Base-by-base conservation (phyloP, 2,329 filamentous ascomycete genomes). In the Neofusicoccum laricinum region DNA sequence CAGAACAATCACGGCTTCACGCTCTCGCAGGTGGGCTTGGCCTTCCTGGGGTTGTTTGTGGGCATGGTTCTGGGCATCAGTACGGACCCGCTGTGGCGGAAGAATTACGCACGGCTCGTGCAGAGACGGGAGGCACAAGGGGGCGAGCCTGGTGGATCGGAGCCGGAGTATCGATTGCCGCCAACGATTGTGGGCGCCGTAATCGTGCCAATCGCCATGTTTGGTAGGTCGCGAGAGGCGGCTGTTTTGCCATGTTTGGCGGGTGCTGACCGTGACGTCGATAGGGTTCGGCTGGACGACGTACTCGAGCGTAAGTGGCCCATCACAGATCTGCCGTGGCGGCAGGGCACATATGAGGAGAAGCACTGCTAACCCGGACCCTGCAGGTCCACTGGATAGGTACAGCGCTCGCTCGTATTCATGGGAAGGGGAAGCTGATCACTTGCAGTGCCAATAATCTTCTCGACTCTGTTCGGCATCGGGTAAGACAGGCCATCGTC, bases 131-230 rank as follows among this genome's bases (percentile, higher is more conserved):
- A 81, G 68, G 73, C 74, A 69, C 79, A 84, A 75, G 82, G 82
- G 48, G 84, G 84, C 4, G 72, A 82, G 65, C 71, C 78, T 63
- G 86, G 84, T 5, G 81, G 84, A 55, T 89, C 87, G 65, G 92
- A 97, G 81, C 93, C 94, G 8, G 94, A 97, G 78, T 96, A 90
- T 79, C 87, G 92, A 66, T 84, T 97, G 38, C 90, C 92, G 6
- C 87, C 91, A 62, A 84, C 81, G 15, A 80, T 81, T 62, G 66
- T 77, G 69, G 94, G 93, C n/a, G 88, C 88, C 0, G 77, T 92
- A 49, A 77, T 96, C 10, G 91, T 95, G 36, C 91, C 93, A 4
- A 81, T 90, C 64, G 91, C 92, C 6, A 79, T 98, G 15, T 96
- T 97, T 76, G 90, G 91, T 82, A 73, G 75, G 78, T 70, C 46